Evolutionary conservation across 2,329 filamentous ascomycete species (phyloP).

Genomic region (Microdochium trichocladiopsis): DNA sequence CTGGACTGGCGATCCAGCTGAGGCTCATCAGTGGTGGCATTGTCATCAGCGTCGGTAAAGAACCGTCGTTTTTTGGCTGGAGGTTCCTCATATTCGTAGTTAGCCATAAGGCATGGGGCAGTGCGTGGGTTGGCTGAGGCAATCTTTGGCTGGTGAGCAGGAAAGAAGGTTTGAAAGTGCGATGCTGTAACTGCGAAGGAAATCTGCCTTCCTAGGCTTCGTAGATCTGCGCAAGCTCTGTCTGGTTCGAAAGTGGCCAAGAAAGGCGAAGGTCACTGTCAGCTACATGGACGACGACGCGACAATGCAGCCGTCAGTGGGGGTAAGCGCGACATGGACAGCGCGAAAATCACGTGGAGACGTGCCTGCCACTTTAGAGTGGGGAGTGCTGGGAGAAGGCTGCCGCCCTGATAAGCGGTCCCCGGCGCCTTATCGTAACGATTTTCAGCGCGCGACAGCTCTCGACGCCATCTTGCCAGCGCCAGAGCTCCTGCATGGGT

Average conservation of each 20-base stretch:
- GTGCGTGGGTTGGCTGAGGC: too few relatives aligned
- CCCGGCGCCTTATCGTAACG: neutral
- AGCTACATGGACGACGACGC: too few relatives aligned
- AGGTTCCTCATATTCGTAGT: conserved; percentile 23
- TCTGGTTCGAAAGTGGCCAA: too few relatives aligned
- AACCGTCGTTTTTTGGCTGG: conserved; percentile 29
- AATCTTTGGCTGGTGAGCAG: too few relatives aligned
- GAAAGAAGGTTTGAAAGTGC: too few relatives aligned
- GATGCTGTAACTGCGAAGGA: too few relatives aligned
- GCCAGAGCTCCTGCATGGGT: too few relatives aligned
- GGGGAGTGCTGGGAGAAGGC: neutral
- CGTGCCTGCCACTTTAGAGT: neutral
- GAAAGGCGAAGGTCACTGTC: too few relatives aligned
- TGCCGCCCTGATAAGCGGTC: neutral
- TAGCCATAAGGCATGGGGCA: conserved; percentile 24
- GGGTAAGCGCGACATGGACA: neutral
- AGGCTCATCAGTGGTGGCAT: conserved; percentile 5
- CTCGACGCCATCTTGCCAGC: too few relatives aligned
- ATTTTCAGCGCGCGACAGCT: neutral
- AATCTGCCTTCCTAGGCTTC: too few relatives aligned
- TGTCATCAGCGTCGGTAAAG: conserved; percentile 29
- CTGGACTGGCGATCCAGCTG: conserved; percentile 5
- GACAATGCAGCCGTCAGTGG: neutral
- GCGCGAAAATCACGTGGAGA: neutral
- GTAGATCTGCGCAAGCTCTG: too few relatives aligned